phyloP scores from a whole-genome alignment of 2,329 filamentous ascomycete species.

The Orbilia brochopaga region DNA sequence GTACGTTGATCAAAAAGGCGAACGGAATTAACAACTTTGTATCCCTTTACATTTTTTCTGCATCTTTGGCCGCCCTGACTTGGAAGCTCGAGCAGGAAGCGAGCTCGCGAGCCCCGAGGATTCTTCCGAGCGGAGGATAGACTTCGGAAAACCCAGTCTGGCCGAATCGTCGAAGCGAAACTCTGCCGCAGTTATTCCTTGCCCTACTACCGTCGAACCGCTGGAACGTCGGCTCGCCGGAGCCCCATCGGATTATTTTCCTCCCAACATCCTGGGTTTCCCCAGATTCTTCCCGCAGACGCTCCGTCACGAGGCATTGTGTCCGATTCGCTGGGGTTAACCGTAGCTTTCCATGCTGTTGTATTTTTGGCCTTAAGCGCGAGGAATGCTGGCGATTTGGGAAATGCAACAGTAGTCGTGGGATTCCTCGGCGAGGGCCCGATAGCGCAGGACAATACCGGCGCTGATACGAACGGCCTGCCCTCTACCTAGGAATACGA shows the following conservation, averaged over 20 bases:
- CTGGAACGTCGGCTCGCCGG: conserved; percentile 14
- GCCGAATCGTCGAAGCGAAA: background rate
- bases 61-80: background rate
- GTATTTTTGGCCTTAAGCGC: conserved; percentile 5
- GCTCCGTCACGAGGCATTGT: conserved; percentile 9
- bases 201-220: conserved; percentile 2
- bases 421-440: conserved; percentile 5
- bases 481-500: no score
- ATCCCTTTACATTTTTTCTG: conserved; percentile 5
- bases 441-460: no score
- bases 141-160: conserved; percentile 30
- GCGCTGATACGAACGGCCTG: no score
- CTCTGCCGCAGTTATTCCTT: conserved; percentile 46
- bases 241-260: conserved; percentile 14
- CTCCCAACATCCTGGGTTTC: conserved; percentile 25
- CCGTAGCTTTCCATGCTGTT: background rate
- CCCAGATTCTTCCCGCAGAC: conserved; percentile 31
- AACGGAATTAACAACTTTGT: no score
- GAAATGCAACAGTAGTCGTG: background rate
- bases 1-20: no score
- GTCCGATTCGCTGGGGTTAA: conserved; percentile 7
- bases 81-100: background rate
- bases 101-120: conserved; percentile 25
- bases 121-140: conserved; percentile 37
- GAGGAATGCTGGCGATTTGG: background rate